Percentiles rank a stretch among this genome's conserved stretches.
Conservation (phyloP, 495 filamentous ascomycete genomes). For the Oidiodendron maius region DNA sequence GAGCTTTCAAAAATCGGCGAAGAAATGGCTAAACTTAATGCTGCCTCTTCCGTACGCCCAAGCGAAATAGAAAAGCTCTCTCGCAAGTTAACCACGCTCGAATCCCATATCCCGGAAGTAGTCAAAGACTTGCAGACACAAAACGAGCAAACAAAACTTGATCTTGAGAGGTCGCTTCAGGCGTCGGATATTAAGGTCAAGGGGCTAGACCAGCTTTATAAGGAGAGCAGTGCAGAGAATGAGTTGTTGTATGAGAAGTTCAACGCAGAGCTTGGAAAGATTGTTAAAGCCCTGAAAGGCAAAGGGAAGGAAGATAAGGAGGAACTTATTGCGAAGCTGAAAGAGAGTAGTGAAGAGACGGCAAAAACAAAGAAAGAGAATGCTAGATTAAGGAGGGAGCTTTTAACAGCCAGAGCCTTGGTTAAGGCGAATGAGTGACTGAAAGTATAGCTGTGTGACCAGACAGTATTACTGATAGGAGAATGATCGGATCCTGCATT, state of each 20-base stretch:
- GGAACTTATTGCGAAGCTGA: constrained; percentile 61
- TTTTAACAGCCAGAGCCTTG: constrained; percentile 40
- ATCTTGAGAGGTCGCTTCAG: constrained; percentile 62
- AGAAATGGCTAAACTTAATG: constrained; percentile 65
- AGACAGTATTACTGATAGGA: too few species aligned
- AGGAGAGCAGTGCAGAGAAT: constrained; percentile 85
- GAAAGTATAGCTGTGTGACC: background rate
- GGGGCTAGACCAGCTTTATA: constrained; percentile 83
- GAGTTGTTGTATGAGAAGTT: constrained; percentile 91
- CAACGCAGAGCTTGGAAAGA: constrained; percentile 81
- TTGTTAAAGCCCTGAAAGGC: constrained; percentile 63
- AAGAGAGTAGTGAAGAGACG: constrained; percentile 61
- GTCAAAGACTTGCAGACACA: constrained; percentile 55
- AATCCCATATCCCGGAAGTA: constrained; percentile 56
- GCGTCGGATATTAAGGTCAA: constrained; percentile 72
- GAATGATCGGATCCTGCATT: too few species aligned
- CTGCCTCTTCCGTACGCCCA: constrained; percentile 17
- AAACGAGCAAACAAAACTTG: constrained; percentile 54
- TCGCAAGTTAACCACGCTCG: constrained; percentile 53
- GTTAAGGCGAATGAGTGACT: constrained; percentile 31
- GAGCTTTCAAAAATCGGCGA: constrained; percentile 79
- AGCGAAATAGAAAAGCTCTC: constrained; percentile 43
- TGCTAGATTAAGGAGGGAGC: constrained; percentile 45
- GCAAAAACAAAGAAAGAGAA: constrained; percentile 76
- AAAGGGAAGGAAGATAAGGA: constrained; percentile 68